These are phyloP conservation scores for Fusarium sp. DNA, from an alignment of 2,329 filamentous ascomycete genomes.

Conservation along the genomic window DNA sequence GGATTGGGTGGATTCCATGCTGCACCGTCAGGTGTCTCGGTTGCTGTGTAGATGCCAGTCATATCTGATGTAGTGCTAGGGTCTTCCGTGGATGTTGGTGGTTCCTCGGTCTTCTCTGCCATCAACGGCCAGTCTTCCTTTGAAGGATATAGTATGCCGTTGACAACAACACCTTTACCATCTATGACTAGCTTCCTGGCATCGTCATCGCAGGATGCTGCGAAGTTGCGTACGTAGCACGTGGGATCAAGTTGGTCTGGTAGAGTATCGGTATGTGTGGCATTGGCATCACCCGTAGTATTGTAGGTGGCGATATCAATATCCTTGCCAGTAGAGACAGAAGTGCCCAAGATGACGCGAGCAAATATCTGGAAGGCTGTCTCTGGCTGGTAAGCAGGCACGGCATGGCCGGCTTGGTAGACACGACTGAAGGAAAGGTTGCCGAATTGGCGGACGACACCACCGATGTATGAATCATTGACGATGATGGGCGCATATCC, in stretches of 20 bases:
- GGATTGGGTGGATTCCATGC: conserved; percentile 28
- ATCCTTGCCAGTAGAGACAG: conserved; percentile 67
- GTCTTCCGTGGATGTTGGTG: conserved; percentile 40
- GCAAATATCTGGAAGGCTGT: conserved; percentile 72
- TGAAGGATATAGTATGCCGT: conserved; percentile 67
- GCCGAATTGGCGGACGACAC: conserved; percentile 80
- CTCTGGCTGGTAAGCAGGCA: conserved; percentile 72
- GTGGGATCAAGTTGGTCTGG: conserved; percentile 63
- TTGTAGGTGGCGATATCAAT: conserved; percentile 66
- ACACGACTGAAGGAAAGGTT: conserved; percentile 78
- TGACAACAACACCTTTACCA: conserved; percentile 68
- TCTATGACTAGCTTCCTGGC: conserved; percentile 63
- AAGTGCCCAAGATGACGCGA: conserved; percentile 68
- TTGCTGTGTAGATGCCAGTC: conserved; percentile 55
- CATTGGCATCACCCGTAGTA: conserved; percentile 69
- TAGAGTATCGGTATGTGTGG: conserved; percentile 67
- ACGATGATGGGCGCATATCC: conserved; percentile 81
- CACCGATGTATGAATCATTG: conserved; percentile 76
- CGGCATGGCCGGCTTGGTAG: conserved; percentile 75
- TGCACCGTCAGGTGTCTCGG: conserved; percentile 50
- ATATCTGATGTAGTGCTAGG: conserved; percentile 37
- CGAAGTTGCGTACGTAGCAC: conserved; percentile 71
- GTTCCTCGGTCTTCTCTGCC: conserved; percentile 43
- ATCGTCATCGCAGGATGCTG: conserved; percentile 63
- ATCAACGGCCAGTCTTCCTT: conserved; percentile 59